These are phyloP conservation scores for Ascosphaera pollenicola DNA, from an alignment of 2,329 filamentous ascomycete genomes.

Conservation along the genomic window DNA sequence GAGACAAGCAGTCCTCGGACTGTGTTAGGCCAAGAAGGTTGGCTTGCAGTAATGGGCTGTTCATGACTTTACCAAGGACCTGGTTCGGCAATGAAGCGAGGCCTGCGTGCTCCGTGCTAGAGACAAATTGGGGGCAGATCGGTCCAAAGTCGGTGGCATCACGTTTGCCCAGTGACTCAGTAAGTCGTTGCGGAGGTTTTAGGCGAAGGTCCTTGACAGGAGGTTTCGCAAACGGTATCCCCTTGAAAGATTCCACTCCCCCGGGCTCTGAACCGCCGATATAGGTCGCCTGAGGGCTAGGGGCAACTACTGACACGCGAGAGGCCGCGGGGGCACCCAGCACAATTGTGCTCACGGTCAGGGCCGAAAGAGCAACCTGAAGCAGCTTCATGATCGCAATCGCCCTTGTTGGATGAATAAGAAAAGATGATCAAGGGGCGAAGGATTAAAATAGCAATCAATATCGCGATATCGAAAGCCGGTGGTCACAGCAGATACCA, in stretches of 20 bases:
- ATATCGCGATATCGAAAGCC: neutral
- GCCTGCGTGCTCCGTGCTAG: constrained; percentile 24
- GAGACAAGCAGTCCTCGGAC: constrained; percentile 41
- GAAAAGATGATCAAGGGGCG: neutral
- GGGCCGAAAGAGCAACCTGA: neutral
- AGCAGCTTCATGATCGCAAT: neutral
- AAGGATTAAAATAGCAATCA: neutral
- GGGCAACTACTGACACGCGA: neutral
- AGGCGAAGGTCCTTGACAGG: constrained; percentile 45
- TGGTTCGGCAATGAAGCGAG: constrained; percentile 19
- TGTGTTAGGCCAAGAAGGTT: constrained; percentile 15
- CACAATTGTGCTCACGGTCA: neutral
- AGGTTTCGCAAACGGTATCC: constrained; percentile 53
- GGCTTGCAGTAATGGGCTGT: constrained; percentile 36
- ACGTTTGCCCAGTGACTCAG: constrained; percentile 34
- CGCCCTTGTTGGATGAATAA: neutral
- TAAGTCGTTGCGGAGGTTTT: constrained; percentile 42
- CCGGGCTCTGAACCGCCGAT: neutral
- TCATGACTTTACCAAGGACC: constrained; percentile 28
- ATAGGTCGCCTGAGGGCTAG: neutral
- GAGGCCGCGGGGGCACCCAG: neutral
- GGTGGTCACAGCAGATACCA: neutral
- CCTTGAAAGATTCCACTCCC: constrained; percentile 46
- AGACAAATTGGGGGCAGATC: constrained; percentile 51
- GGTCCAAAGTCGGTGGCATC: constrained; percentile 35